These are phyloP conservation scores for Saturnispora saitoi DNA, from an alignment of 805 yeast species.

Conservation along the genomic window DNA sequence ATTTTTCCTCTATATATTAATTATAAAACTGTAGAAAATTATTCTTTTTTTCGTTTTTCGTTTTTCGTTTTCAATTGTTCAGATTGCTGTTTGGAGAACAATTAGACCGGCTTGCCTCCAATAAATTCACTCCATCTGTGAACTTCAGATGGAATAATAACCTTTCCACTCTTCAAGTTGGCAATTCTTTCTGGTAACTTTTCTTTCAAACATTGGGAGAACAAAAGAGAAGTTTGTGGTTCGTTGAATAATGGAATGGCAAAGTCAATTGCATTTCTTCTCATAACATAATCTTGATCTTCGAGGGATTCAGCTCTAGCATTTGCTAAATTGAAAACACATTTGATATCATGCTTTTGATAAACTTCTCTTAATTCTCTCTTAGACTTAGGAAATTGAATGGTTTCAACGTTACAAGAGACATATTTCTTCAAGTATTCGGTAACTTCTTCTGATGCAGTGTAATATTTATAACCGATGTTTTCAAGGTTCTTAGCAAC, in stretches of 20 bases:
- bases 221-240: slow-evolving; percentile 84
- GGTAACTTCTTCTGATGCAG: slow-evolving; percentile 66
- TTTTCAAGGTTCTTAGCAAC: slow-evolving; percentile 64
- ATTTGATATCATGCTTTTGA: slow-evolving; percentile 73
- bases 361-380: slow-evolving; percentile 88
- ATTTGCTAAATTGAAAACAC: slow-evolving; percentile 87
- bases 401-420: slow-evolving; percentile 45
- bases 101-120: slow-evolving; percentile 80
- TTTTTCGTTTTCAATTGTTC: not conserved
- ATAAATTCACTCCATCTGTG: slow-evolving; percentile 94
- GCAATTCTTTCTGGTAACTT: slow-evolving; percentile 55
- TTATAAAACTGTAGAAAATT: not conserved
- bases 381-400: slow-evolving; percentile 88
- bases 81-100: not conserved
- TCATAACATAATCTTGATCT: slow-evolving; percentile 94
- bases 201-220: slow-evolving; percentile 71
- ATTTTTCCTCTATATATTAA: not conserved
- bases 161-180: slow-evolving; percentile 32
- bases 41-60: not conserved
- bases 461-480: slow-evolving; percentile 74
- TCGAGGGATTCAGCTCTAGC: slow-evolving; percentile 77
- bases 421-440: slow-evolving; percentile 51
- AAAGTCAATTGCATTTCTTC: slow-evolving; percentile 98
- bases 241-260: slow-evolving; percentile 95
- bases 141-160: slow-evolving; percentile 75